phyloP scores from a whole-genome alignment of 169 alveolate species.

The Cryptosporidium sp. region DNA sequence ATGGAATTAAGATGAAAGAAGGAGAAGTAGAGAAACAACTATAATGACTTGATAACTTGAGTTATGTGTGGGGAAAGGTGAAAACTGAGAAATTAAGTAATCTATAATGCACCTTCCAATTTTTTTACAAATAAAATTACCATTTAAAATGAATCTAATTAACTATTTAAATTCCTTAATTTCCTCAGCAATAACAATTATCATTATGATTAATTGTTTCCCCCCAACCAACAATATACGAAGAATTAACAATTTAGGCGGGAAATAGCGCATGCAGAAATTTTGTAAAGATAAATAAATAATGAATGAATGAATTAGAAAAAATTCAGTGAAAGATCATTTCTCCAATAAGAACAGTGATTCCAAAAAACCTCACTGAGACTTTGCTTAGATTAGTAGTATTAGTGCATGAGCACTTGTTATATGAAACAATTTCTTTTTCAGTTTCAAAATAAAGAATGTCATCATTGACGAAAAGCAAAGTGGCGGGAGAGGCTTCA shows the following conservation, averaged over 20 bases:
- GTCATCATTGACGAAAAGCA: constrained; percentile 9
- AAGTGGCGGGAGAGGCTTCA: constrained; percentile 43
- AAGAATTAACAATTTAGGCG: not conserved
- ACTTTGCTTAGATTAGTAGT: constrained; percentile 35
- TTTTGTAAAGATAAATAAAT: not conserved
- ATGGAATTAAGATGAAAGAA: not conserved
- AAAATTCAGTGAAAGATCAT: not conserved
- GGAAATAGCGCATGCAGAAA: not conserved
- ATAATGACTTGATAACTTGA: not conserved
- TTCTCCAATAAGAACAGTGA: constrained; percentile 58
- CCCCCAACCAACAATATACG: not conserved
- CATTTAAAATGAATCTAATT: not conserved
- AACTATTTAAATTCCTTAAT: not conserved
- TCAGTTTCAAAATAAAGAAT: constrained; percentile 42
- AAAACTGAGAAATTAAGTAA: not conserved
- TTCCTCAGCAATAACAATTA: not conserved
- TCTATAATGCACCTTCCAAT: not conserved
- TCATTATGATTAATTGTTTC: not conserved
- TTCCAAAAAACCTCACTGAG: constrained; percentile 25
- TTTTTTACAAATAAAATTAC: not conserved
- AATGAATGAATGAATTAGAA: not conserved
- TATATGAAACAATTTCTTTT: constrained; percentile 20
- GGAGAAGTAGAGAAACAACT: not conserved
- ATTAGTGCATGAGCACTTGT: constrained; percentile 16
- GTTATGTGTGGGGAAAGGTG: not conserved